Conservation (phyloP, 768 basidiomycete genomes). For the Leccinellum rugosiceps region DNA sequence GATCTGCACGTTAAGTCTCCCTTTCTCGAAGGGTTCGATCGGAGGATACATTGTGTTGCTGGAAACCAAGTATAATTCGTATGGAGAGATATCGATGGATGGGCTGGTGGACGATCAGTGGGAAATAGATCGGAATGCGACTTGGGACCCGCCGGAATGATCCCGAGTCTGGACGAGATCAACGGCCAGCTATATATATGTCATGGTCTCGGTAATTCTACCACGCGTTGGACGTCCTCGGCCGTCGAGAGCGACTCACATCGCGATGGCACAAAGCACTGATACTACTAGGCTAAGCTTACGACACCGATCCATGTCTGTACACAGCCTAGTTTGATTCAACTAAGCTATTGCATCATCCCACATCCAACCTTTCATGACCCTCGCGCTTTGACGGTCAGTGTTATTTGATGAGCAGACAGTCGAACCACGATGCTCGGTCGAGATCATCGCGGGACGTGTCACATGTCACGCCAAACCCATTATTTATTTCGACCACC, state of each 20-base stretch:
- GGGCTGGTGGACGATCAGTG: constrained; percentile 2
- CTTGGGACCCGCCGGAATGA: background rate
- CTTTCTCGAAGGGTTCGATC: constrained; percentile 62
- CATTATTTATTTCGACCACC: background rate
- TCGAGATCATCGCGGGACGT: too few relatives aligned
- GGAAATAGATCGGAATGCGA: constrained; percentile 3
- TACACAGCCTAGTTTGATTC: too few relatives aligned
- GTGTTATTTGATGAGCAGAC: too few relatives aligned
- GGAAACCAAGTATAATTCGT: background rate
- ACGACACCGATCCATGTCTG: too few relatives aligned
- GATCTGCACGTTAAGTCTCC: constrained; percentile 66
- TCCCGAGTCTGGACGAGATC: constrained; percentile 10
- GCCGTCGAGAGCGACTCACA: background rate
- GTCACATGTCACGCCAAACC: background rate
- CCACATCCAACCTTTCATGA: too few relatives aligned
- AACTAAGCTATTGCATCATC: too few relatives aligned
- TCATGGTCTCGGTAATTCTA: background rate
- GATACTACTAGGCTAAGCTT: too few relatives aligned
- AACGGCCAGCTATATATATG: background rate
- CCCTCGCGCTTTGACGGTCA: too few relatives aligned
- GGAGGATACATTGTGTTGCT: constrained; percentile 57
- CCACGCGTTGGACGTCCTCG: background rate
- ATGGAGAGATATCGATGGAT: constrained; percentile 19
- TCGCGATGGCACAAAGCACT: too few relatives aligned
- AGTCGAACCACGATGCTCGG: too few relatives aligned